Conservation (phyloP, 139 green algal genomes). For the Chara braunii region DNA sequence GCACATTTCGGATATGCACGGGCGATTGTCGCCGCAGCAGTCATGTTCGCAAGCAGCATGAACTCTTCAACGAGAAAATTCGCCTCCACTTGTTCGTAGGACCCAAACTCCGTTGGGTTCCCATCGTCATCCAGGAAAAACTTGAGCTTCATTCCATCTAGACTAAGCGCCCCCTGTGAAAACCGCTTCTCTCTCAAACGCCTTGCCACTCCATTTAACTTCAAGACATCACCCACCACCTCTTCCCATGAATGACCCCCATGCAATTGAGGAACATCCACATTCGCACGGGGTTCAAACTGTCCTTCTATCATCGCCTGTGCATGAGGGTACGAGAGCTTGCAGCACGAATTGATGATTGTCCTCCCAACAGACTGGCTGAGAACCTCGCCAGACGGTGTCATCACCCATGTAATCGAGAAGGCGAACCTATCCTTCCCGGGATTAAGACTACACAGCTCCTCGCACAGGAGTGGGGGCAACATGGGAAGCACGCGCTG, state of each 20-base stretch:
- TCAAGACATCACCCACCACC: slow-evolving; percentile 58
- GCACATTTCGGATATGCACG: slow-evolving; percentile 53
- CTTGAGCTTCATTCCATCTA: slow-evolving; percentile 72
- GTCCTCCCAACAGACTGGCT: slow-evolving; percentile 46
- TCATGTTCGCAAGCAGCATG: slow-evolving; percentile 92
- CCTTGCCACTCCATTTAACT: slow-evolving; percentile 59
- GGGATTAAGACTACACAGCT: slow-evolving; percentile 49
- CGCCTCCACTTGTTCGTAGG: slow-evolving; percentile 54
- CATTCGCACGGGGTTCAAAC: neutral
- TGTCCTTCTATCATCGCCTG: slow-evolving; percentile 72
- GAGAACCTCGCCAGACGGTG: slow-evolving; percentile 47
- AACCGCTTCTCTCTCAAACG: slow-evolving; percentile 30
- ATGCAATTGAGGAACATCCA: slow-evolving; percentile 40
- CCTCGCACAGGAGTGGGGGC: slow-evolving; percentile 48
- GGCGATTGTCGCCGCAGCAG: slow-evolving; percentile 65
- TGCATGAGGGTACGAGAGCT: slow-evolving; percentile 81
- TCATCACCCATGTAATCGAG: slow-evolving; percentile 44
- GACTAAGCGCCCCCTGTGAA: slow-evolving; percentile 37
- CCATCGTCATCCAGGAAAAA: slow-evolving; percentile 65
- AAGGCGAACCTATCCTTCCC: slow-evolving; percentile 49
- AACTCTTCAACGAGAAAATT: slow-evolving; percentile 96
- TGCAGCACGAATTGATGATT: slow-evolving; percentile 61
- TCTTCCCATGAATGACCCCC: slow-evolving; percentile 57
- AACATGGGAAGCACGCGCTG: slow-evolving; percentile 52
- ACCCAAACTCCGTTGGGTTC: neutral